phyloP scores from a whole-genome alignment of 805 yeast genomes.

The Wickerhamiella azyma region DNA sequence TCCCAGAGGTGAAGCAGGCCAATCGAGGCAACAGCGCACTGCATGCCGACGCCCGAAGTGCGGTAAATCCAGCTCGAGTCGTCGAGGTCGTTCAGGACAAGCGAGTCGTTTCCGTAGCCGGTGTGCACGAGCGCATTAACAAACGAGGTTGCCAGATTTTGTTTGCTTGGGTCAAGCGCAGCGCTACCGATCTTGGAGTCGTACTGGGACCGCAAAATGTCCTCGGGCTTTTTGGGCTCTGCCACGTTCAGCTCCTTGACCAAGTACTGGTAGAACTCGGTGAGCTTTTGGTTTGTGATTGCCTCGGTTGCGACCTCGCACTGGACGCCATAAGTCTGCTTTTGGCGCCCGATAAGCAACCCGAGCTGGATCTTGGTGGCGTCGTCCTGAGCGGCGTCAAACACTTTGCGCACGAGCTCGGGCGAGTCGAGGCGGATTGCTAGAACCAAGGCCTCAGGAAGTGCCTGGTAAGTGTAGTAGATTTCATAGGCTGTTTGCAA shows the following conservation, averaged over 20 bases:
- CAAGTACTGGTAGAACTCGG: conserved; percentile 67
- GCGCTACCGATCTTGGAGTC: conserved; percentile 53
- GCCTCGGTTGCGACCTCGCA: conserved; percentile 61
- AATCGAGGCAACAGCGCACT: conserved; percentile 78
- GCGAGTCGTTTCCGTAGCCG: conserved; percentile 79
- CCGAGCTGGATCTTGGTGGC: conserved; percentile 81
- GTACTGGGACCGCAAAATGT: conserved; percentile 79
- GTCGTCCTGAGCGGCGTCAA: conserved; percentile 62
- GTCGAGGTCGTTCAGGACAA: conserved; percentile 55
- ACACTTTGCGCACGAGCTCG: conserved; percentile 60
- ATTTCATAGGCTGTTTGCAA: conserved; percentile 79
- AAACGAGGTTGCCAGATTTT: conserved; percentile 86
- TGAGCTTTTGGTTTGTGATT: conserved; percentile 62
- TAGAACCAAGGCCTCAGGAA: conserved; percentile 71
- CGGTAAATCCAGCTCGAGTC: conserved; percentile 72
- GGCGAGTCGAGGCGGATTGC: conserved; percentile 86
- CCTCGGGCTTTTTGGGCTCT: conserved; percentile 90
- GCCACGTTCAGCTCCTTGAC: conserved; percentile 77
- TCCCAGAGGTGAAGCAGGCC: conserved; percentile 92
- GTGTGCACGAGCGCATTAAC: conserved; percentile 84
- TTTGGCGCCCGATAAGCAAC: conserved; percentile 75
- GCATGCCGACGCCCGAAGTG: conserved; percentile 84
- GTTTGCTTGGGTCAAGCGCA: conserved; percentile 81
- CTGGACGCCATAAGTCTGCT: conserved; percentile 52
- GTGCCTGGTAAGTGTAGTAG: conserved; percentile 61